phyloP scores from a whole-genome alignment of 352 stramenopile species.

The Blastocystis sp. region DNA sequence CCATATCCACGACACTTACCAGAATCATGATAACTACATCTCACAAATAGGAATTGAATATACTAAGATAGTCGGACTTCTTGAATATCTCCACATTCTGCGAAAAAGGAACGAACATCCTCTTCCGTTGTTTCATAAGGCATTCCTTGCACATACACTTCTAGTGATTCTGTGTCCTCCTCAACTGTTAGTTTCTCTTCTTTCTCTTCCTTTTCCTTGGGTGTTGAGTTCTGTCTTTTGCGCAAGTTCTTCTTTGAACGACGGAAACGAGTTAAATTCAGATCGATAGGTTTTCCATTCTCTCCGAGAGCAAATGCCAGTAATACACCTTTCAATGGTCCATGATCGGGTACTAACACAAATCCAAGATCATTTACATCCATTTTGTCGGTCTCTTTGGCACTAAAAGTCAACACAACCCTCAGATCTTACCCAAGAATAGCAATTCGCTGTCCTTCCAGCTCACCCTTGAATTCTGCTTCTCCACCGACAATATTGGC shows the following conservation, averaged over 20 bases:
- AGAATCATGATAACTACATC: slow-evolving; percentile 74
- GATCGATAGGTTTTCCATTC: slow-evolving; percentile 52
- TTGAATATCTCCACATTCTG: slow-evolving; percentile 76
- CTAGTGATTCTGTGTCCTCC: not conserved
- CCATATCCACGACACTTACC: slow-evolving; percentile 80
- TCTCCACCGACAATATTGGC: slow-evolving; percentile 23
- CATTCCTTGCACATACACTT: slow-evolving; percentile 87
- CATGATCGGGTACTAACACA: slow-evolving; percentile 1
- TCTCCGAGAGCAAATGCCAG: slow-evolving; percentile 28
- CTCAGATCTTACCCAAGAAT: slow-evolving; percentile 41
- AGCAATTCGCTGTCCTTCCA: slow-evolving; percentile 25
- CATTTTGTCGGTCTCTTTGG: slow-evolving; percentile 5
- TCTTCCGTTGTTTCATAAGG: slow-evolving; percentile 82
- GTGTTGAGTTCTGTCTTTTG: slow-evolving; percentile 28
- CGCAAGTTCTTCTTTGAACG: not conserved
- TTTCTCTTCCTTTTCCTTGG: slow-evolving; percentile 29
- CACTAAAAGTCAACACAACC: not conserved
- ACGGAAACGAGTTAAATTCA: not conserved
- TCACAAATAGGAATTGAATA: slow-evolving; percentile 63
- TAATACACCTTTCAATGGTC: slow-evolving; percentile 21
- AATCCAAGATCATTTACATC: slow-evolving; percentile 54
- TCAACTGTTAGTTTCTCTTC: slow-evolving; percentile 1
- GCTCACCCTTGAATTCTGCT: slow-evolving; percentile 55
- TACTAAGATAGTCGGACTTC: slow-evolving; percentile 82
- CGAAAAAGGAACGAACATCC: slow-evolving; percentile 81